Base-by-base conservation (phyloP, 805 yeast genomes). In the Yamadazyma philogaea region DNA sequence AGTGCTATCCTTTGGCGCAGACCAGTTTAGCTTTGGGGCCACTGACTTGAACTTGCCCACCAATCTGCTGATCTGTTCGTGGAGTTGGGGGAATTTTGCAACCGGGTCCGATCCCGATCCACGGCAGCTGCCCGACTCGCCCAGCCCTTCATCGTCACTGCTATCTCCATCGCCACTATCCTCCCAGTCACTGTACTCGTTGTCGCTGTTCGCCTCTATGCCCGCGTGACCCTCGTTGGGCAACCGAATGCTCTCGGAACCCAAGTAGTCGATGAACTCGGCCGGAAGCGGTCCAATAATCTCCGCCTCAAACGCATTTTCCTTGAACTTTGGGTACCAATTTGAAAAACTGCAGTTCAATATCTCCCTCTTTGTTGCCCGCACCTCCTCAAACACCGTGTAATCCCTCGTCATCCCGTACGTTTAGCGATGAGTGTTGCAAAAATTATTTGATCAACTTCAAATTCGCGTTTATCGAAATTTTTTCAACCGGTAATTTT, bases 11-110 rank as follows among this genome's bases (percentile, higher is more conserved):
- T 82, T 83, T 1, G 99, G 99, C 1, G 96, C 85, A 0, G 97
- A 88, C 99, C 99, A 93, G 68, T 93, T 93, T 52, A 91, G 67
- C 56, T 93, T 93, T 1, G 98, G 98, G 1, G 87, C 74, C 2
- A 89, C 87, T 1, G 84, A 84, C 37, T 59, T 63, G 20, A 75
- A 66, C 33, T 71, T 67, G 2, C 50, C 46, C 11, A 93, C 75
- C 0, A 70, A 56, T 0, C 52, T 45, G 27, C 65, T 64, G 14
- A 91, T 69, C 33, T 68, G 52, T 0, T 65, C 52, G 55, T 90
- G 95, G 16, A 89, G 66, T 0, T 77, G 82, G 7, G 69, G 68
- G 51, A 89, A 88, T 14, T 19, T 12, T 12, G 16, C 43, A 2
- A 40, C 36, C 6, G 50, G 46, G 18, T 48, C 48, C 7, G 28